Conservation (phyloP, 2,329 filamentous ascomycete genomes). For the Epichloe bromicola region DNA sequence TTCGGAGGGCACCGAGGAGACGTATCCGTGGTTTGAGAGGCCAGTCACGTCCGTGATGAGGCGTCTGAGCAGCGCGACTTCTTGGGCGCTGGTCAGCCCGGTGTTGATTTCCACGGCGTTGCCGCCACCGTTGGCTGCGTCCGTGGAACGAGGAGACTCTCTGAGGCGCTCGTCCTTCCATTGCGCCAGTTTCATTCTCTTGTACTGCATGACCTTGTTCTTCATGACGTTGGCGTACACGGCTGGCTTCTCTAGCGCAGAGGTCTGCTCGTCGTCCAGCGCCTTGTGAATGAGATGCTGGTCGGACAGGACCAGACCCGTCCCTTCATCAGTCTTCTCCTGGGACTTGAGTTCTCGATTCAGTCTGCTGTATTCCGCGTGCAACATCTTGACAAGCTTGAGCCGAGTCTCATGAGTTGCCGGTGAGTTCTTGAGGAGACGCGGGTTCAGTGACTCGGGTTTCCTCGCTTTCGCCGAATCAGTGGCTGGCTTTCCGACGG, state of each 20-base stretch:
- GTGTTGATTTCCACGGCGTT: constrained; percentile 48
- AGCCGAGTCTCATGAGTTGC: constrained; percentile 43
- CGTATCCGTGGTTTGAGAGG: constrained; percentile 62
- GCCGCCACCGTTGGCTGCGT: constrained; percentile 14
- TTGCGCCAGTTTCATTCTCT: constrained; percentile 56
- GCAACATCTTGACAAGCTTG: constrained; percentile 47
- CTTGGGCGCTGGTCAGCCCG: constrained; percentile 53
- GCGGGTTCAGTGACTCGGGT: constrained; percentile 51
- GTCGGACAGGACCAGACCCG: constrained; percentile 40
- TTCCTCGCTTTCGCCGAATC: constrained; percentile 9
- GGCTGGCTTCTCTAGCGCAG: constrained; percentile 50
- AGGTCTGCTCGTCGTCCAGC: constrained; percentile 66
- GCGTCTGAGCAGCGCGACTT: constrained; percentile 49
- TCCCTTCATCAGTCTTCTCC: constrained; percentile 27
- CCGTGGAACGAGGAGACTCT: constrained; percentile 8
- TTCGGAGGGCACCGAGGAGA: constrained; percentile 51
- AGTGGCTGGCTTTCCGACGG: not conserved
- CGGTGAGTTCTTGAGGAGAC: constrained; percentile 45
- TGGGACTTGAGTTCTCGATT: constrained; percentile 49
- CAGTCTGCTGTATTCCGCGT: constrained; percentile 52
- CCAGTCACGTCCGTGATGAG: constrained; percentile 51
- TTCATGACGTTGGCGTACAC: constrained; percentile 81
- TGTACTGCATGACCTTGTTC: constrained; percentile 62
- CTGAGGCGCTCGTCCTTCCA: constrained; percentile 53
- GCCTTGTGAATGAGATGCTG: constrained; percentile 56